A percentile compares a stretch with the other conserved stretches of the same genome.
Evolutionary conservation across 164 flowering plant genomes (phyloP).

Genomic region (Sedum album): DNA sequence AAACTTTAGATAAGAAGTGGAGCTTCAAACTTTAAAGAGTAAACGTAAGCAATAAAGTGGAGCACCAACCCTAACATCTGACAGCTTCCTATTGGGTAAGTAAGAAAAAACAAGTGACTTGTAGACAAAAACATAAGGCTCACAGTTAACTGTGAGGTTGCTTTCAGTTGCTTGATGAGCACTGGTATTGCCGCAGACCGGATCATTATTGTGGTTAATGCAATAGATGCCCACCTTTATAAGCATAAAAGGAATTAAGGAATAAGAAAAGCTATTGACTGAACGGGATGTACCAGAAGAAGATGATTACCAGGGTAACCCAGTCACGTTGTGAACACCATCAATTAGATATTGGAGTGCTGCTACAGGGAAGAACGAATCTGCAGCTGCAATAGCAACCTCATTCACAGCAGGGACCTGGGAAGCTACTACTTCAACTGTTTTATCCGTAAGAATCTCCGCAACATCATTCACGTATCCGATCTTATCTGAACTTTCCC

Average conservation of each 20-base stretch:
- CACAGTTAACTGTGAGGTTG: slow-evolving; percentile 66
- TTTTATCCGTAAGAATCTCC: slow-evolving; percentile 37
- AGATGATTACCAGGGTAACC: slow-evolving; percentile 55
- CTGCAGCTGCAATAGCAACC: slow-evolving; percentile 87
- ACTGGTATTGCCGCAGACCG: slow-evolving; percentile 61
- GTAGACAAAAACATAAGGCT: slow-evolving; percentile 13
- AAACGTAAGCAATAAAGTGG: neutral
- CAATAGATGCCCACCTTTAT: slow-evolving; percentile 30
- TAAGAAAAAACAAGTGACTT: neutral
- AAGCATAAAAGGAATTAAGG: neutral
- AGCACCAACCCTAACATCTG: neutral
- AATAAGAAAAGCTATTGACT: neutral
- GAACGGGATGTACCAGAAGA: neutral
- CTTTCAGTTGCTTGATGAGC: slow-evolving; percentile 62
- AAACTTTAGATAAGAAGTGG: neutral
- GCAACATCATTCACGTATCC: slow-evolving; percentile 45
- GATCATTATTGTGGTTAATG: slow-evolving; percentile 65
- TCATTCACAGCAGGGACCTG: slow-evolving; percentile 62
- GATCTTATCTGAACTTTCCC: slow-evolving; percentile 40
- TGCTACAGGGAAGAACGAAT: slow-evolving; percentile 62
- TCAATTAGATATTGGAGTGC: slow-evolving; percentile 73
- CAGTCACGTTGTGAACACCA: slow-evolving; percentile 57
- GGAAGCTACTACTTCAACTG: slow-evolving; percentile 31
- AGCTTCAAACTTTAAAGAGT: neutral
- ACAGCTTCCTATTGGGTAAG: neutral